Base-by-base conservation (phyloP, 306 rosid genomes). In the Lablab purpureus region DNA sequence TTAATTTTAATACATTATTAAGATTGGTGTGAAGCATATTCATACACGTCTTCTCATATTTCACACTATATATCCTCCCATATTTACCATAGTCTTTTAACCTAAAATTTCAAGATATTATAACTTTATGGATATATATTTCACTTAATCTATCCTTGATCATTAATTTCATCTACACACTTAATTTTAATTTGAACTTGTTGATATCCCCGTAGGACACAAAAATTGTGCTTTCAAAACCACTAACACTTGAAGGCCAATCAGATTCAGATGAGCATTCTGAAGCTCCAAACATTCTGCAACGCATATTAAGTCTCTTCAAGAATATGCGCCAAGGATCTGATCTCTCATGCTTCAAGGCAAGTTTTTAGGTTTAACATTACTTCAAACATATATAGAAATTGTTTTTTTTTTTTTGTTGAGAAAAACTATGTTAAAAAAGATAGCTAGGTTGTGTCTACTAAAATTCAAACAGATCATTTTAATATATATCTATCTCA, bases 311-410 rank as follows among this genome's bases (percentile, higher is more conserved):
- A 28, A 90, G 90, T 47, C 90, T 91, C 46, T 86, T 91, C 18
- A 87, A 78, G 75, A 88, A 83, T 83, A 73, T 88, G 17, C 81
- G 87, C 67, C 91, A 83, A 36, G 97, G 97, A 75, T 89, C 97
- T 1, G 94, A 93, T 78, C 84, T 93, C 74, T 54, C 87, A 10
- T 71, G 80, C 65, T 59, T 91, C 49, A 87, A 91, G 93, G 97
- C 34, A 81, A 73, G 87, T 81, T 43, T n/a, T 51, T 1, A 1
- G 7, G 36, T 34, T 34, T 8, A 0, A 34, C 37, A 34, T 63
- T 17, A 15, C 67, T 27, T 60, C n/a, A 58, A 25, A 32, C 4
- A 32, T 7, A 32, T 6, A 32, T 0, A 32, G 1, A 32, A 32
- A 32, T 32, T 5, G 5, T 25, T 25, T 25, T 25, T 25, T 25